Evolutionary conservation across 1,139 yeast genomes (phyloP).

Genomic region (Suhomyces maxii): DNA sequence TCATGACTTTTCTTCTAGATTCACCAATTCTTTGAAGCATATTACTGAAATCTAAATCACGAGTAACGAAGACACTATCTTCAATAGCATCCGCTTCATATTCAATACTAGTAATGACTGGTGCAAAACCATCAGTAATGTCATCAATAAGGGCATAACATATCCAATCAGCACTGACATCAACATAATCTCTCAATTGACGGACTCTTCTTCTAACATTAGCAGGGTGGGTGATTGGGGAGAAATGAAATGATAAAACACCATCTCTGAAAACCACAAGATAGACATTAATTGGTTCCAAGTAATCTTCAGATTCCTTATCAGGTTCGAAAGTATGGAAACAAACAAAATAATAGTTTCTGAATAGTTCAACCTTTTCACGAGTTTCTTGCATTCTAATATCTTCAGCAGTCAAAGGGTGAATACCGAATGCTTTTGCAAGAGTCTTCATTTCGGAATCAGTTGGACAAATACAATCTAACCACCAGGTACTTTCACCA

Average conservation of each 20-base stretch:
- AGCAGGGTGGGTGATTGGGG: constrained; percentile 79
- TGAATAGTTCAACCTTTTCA: constrained; percentile 78
- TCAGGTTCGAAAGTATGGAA: constrained; percentile 81
- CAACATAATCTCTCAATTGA: constrained; percentile 83
- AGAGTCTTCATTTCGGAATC: constrained; percentile 67
- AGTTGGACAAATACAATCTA: constrained; percentile 69
- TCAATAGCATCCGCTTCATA: constrained; percentile 91
- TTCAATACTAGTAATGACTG: constrained; percentile 82
- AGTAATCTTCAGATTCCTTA: constrained; percentile 71
- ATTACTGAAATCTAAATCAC: constrained; percentile 56
- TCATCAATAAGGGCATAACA: constrained; percentile 94
- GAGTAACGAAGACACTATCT: constrained; percentile 56
- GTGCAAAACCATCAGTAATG: constrained; percentile 91
- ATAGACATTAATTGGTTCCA: constrained; percentile 87
- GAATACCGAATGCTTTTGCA: constrained; percentile 75
- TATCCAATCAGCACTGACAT: constrained; percentile 88
- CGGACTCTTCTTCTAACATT: constrained; percentile 90
- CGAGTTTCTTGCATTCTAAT: constrained; percentile 82
- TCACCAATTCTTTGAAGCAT: constrained; percentile 86
- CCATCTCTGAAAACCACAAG: constrained; percentile 87
- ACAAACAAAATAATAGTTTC: constrained; percentile 75
- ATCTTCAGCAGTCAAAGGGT: constrained; percentile 84
- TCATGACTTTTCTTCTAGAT: constrained; percentile 87
- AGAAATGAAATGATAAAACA: constrained; percentile 79
- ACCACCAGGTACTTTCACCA: constrained; percentile 74